A percentile compares a stretch with the other conserved stretches of the same genome.
Conservation (phyloP, 2,329 filamentous ascomycete genomes). For the Stemphylium vesicarium region DNA sequence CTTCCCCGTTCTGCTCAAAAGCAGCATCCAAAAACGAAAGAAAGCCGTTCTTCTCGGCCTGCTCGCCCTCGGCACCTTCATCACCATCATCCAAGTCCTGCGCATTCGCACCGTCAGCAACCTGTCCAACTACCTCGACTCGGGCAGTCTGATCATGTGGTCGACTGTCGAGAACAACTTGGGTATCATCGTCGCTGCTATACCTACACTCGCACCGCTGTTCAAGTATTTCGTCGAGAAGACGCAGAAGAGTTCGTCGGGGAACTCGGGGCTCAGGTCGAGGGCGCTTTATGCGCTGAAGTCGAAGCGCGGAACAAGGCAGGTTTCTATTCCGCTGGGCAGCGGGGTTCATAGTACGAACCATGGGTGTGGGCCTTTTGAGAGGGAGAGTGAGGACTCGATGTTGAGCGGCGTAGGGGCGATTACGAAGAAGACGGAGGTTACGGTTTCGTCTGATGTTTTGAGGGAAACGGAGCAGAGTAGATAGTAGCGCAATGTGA, state of each 20-base stretch:
- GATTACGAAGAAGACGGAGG: conserved; percentile 17
- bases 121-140: conserved; percentile 24
- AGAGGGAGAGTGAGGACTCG: conserved; percentile 13
- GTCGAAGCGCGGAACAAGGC: conserved; percentile 5
- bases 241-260: conserved; percentile 17
- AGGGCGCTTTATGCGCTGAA: conserved; percentile 13
- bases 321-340: conserved; percentile 4
- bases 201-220: conserved; percentile 20
- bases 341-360: conserved; percentile 3
- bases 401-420: conserved; percentile 6
- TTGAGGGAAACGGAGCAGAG: no score
- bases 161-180: conserved; percentile 24
- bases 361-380: neutral
- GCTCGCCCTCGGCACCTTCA: conserved; percentile 20
- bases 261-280: conserved; percentile 5
- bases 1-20: conserved; percentile 19
- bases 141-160: conserved; percentile 23
- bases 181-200: conserved; percentile 22
- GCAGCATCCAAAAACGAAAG: conserved; percentile 20
- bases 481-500: no score
- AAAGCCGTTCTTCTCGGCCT: conserved; percentile 17
- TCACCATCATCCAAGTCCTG: conserved; percentile 23
- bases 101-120: conserved; percentile 20
- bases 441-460: conserved; percentile 3
- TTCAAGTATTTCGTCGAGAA: conserved; percentile 25